phyloP scores from a whole-genome alignment of 208 protist genomes.

The Leptomonas pyrrhocoris region DNA sequence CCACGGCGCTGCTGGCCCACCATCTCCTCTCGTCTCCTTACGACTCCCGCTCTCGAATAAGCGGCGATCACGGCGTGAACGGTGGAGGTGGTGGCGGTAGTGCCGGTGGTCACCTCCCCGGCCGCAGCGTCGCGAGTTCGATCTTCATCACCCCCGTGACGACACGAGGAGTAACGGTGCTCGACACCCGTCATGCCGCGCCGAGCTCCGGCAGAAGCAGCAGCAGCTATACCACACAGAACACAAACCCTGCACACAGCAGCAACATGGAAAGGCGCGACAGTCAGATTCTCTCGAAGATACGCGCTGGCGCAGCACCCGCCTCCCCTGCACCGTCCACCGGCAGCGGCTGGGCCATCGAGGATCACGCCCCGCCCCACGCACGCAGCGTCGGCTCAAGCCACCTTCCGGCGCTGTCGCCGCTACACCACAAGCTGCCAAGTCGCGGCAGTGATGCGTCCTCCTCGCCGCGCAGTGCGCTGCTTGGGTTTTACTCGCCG shows the following conservation, averaged over 20 bases:
- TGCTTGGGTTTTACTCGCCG: background rate
- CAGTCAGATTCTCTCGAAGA: no score
- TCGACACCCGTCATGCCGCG: slow-evolving; percentile 3
- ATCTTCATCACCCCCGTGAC: background rate
- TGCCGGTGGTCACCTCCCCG: background rate
- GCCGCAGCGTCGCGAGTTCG: background rate
- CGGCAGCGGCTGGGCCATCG: slow-evolving; percentile 1
- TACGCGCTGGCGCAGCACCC: no score
- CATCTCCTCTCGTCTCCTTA: slow-evolving; percentile 3
- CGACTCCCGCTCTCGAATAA: background rate
- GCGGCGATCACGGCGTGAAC: background rate
- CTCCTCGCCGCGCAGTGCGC: background rate
- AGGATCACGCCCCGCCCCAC: slow-evolving; percentile 10
- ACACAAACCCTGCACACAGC: background rate
- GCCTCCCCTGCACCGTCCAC: background rate
- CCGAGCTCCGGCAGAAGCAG: background rate
- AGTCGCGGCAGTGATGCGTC: slow-evolving; percentile 3
- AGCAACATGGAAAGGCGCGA: background rate
- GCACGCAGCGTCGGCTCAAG: background rate
- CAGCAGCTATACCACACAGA: background rate
- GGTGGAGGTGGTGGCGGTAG: background rate
- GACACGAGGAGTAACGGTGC: background rate
- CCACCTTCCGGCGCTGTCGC: background rate
- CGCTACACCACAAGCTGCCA: background rate
- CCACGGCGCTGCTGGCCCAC: background rate